Evolutionary conservation across 495 filamentous ascomycete genomes (phyloP), one percentile per base, ranked within the genome.

Genomic region (Talaromyces ruber): DNA sequence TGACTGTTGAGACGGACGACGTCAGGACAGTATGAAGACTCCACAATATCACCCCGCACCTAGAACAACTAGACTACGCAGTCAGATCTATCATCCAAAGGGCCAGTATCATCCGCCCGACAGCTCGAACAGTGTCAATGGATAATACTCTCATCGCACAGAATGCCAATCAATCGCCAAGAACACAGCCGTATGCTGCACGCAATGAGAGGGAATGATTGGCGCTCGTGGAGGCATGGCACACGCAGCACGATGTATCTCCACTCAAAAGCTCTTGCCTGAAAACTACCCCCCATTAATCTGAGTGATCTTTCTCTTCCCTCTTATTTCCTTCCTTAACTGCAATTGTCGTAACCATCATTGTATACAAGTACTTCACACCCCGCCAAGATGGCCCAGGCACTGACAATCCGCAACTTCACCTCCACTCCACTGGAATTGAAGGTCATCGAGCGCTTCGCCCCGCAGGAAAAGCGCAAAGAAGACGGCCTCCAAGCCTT

Each of bases 391-490:
- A 80, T 78, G 77, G 75, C 75, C 51, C 72, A 79, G 51, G 60
- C 70, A 54, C 73, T 98, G 51, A 92, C 85, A 5, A 86, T 98
- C 71, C 93, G 93, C 65, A 98, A 98, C 70, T 80, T 97, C 61
- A 93, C 92, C 39, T 76, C 84, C 63, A 89, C 81, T 6, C 79
- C 86, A 1, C 76, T 97, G 29, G 82, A 86, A 51, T 76, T 98
- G 65, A 90, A 84, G 72, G 74, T 82, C 61, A 78, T 96, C 60
- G 88, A 96, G 71, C 88, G 84, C 62, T 92, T 92, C 68, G 83
- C 77, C 64, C 74, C 76, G 0, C 73, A 79, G 58, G 72, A 81
- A 47, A 76, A 76, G 52, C 71, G 71, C 47, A 68, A 84, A 45
- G 70, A 74, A 60, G 79, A 82, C 65, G 67, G 81, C 52, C 70